Evolutionary conservation across 2,329 filamentous ascomycete genomes (phyloP), one percentile per base, ranked within the genome.

Genomic region (Coniochaeta prunicola): DNA sequence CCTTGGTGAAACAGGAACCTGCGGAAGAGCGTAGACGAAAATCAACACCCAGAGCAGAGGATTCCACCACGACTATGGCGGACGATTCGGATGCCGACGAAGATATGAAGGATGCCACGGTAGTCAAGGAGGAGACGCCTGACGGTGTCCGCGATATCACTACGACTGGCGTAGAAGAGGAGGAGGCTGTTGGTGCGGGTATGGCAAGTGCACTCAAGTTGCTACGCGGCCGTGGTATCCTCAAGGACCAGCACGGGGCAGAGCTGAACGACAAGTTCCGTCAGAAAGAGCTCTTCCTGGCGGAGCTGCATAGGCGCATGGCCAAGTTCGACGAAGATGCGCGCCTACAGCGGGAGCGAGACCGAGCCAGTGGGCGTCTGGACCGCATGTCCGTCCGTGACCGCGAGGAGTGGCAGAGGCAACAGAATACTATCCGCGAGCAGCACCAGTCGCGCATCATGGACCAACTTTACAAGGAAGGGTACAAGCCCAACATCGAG

Each of bases 381-480:
- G 90, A 96, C 65, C 85, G 87, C 64, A 93, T 99, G 92, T 90
- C 91, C 1, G 86, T 87, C n/a, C 88, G 90, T 33, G 94, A 97
- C 68, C 86, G 91, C 56, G 94, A 99, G 73, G 92, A 96, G 58
- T 89, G 90, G 71, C 89, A 92, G 0, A 88, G 91, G 17, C 88
- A 89, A 71, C 90, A 96, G 73, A 99, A 99, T 74, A 88, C 86
- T 59, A 85, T 88, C 67, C 90, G 94, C 64, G 94, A 99, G 66
- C 88, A 91, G 68, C 86, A 90, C 65, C 89, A 96, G 67, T 89
- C 91, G 33, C 85, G 89, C 38, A 83, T 89, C 66, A 83, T 96
- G 72, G 90, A 91, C 1, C 90, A 96, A 62, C 83, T 96, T 63
- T 97, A 93, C 78, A 89, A 89, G 67, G 84, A 86, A 60, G 87